phyloP scores from a whole-genome alignment of 2,329 filamentous ascomycete species.

The Magnaporthiopsis rhizophila region DNA sequence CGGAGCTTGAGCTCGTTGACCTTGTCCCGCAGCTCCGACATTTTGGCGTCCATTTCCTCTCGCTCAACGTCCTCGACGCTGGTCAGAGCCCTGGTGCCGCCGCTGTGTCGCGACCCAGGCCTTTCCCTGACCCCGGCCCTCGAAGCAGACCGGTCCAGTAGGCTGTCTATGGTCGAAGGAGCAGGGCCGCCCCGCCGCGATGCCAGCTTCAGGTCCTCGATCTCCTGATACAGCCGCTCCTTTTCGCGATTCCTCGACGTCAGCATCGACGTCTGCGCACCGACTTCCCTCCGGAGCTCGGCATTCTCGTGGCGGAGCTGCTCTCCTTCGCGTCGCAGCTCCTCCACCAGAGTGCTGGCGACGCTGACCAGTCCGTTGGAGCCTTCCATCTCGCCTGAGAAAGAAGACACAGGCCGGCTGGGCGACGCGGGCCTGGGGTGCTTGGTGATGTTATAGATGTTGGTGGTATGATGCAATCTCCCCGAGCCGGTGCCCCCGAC shows the following conservation, averaged over 20 bases:
- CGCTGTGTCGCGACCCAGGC: constrained; percentile 67
- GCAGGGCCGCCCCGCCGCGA: constrained; percentile 62
- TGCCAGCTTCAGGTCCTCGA: constrained; percentile 89
- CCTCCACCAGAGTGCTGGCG: constrained; percentile 65
- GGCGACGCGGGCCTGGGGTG: constrained; percentile 33
- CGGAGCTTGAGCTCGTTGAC: constrained; percentile 79
- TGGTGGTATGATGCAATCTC: constrained; percentile 50
- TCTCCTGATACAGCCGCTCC: constrained; percentile 90
- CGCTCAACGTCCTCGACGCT: constrained; percentile 66
- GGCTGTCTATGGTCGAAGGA: constrained; percentile 70
- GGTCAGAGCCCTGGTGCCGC: constrained; percentile 52
- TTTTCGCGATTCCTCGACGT: constrained; percentile 94
- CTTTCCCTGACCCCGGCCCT: constrained; percentile 63
- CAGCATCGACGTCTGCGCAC: constrained; percentile 94
- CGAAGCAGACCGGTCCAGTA: constrained; percentile 90
- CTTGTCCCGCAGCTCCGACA: constrained; percentile 77
- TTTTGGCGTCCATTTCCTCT: constrained; percentile 77
- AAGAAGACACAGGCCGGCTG: constrained; percentile 39
- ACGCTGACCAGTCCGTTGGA: constrained; percentile 46
- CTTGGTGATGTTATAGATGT: constrained; percentile 57
- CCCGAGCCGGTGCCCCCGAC: constrained; percentile 19
- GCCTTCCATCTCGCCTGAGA: constrained; percentile 43
- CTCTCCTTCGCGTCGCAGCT: constrained; percentile 59
- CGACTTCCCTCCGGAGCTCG: constrained; percentile 83
- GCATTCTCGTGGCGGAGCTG: constrained; percentile 87